Conservation (phyloP, 108 stramenopile genomes). For the Phaeodactylum tricornutum region DNA sequence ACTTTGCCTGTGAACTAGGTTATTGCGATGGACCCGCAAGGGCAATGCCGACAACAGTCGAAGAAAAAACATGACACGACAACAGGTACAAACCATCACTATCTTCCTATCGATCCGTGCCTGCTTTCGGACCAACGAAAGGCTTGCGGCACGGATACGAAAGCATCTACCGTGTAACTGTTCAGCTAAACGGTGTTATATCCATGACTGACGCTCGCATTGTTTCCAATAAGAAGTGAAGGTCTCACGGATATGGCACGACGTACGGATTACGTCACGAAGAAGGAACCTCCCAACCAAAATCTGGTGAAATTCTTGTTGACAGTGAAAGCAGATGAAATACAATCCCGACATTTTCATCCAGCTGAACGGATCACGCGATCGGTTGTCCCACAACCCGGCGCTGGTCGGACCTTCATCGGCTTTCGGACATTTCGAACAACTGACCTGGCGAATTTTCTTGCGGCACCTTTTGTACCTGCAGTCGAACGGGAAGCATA, state of each 20-base stretch:
- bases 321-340: slow-evolving; percentile 30
- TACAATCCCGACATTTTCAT: neutral
- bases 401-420: slow-evolving; percentile 62
- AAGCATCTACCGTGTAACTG: slow-evolving; percentile 27
- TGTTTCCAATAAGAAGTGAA: slow-evolving; percentile 50
- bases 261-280: slow-evolving; percentile 75
- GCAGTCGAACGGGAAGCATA: slow-evolving; percentile 77
- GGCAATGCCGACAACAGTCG: too few relatives aligned
- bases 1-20: too few relatives aligned
- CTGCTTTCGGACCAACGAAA: too few relatives aligned
- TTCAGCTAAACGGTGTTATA: slow-evolving; percentile 30
- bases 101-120: too few relatives aligned
- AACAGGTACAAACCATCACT: too few relatives aligned
- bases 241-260: slow-evolving; percentile 43
- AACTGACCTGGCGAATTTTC: slow-evolving; percentile 60
- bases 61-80: too few relatives aligned
- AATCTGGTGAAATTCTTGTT: slow-evolving; percentile 55
- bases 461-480: slow-evolving; percentile 68
- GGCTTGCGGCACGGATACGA: too few relatives aligned
- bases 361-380: slow-evolving; percentile 32
- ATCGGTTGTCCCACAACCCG: slow-evolving; percentile 47
- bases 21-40: too few relatives aligned
- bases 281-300: slow-evolving; percentile 57
- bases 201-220: slow-evolving; percentile 49
- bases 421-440: slow-evolving; percentile 76